phyloP scores from a whole-genome alignment of 2,329 filamentous ascomycete species.

The Xylaria sp. region DNA sequence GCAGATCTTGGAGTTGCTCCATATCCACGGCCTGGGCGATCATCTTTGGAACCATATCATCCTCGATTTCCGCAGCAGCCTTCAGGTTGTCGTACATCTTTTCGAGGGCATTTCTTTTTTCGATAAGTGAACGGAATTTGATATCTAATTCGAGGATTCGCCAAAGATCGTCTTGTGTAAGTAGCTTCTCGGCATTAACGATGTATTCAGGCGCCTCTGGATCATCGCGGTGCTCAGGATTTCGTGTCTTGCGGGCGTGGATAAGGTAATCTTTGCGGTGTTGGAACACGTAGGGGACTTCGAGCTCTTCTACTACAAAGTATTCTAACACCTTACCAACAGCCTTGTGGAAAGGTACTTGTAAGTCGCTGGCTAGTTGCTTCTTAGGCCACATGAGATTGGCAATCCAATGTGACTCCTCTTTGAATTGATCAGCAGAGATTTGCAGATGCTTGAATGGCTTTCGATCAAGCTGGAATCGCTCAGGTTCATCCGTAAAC shows the following conservation, averaged over 20 bases:
- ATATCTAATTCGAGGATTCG: conserved; percentile 92
- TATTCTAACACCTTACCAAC: conserved; percentile 94
- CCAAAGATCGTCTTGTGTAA: conserved; percentile 94
- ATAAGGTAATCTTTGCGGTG: conserved; percentile 98
- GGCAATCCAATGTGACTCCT: conserved; percentile 92
- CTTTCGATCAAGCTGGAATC: conserved; percentile 90
- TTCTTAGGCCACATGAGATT: conserved; percentile 91
- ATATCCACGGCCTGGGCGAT: conserved; percentile 80
- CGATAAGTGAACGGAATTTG: conserved; percentile 90
- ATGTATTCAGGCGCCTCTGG: conserved; percentile 74
- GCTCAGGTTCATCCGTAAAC: conserved; percentile 86
- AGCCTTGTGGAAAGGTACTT: conserved; percentile 83
- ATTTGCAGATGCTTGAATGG: conserved; percentile 84
- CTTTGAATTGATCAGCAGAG: conserved; percentile 82
- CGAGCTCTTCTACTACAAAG: conserved; percentile 90
- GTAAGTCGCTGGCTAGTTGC: conserved; percentile 71
- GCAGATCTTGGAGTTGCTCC: conserved; percentile 94
- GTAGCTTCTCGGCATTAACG: conserved; percentile 81
- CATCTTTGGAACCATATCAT: conserved; percentile 81
- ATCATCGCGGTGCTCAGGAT: conserved; percentile 66
- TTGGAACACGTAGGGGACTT: conserved; percentile 97
- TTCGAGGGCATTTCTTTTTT: conserved; percentile 87
- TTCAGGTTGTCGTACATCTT: conserved; percentile 78
- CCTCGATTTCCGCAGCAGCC: conserved; percentile 64
- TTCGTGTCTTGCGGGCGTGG: conserved; percentile 74